Conservation (phyloP, 306 rosid species). For the Acacia confusa region DNA sequence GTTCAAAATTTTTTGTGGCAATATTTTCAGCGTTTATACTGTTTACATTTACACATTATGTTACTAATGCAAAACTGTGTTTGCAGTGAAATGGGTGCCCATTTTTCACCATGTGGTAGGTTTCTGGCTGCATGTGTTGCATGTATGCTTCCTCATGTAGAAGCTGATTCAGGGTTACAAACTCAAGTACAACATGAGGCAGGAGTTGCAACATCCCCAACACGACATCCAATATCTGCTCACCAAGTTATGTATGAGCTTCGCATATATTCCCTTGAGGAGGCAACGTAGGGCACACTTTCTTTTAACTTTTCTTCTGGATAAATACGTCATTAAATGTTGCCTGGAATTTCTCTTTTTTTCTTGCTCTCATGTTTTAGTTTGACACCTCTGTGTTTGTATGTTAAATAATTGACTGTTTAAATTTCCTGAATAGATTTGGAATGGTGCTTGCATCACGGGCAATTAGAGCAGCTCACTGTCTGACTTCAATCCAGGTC, state of each 20-base stretch:
- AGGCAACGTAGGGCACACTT: conserved; percentile 70
- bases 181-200: conserved; percentile 62
- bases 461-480: conserved; percentile 96
- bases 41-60: background rate
- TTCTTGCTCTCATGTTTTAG: background rate
- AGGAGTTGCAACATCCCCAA: conserved; percentile 85
- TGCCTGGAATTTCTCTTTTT: conserved; percentile 18
- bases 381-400: conserved; percentile 9
- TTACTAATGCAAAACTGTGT: conserved; percentile 26
- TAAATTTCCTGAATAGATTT: conserved; percentile 54
- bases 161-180: conserved; percentile 81
- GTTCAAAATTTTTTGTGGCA: background rate
- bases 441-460: conserved; percentile 87
- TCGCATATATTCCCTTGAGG: conserved; percentile 92
- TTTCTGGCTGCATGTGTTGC: conserved; percentile 99
- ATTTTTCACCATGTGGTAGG: conserved; percentile 98
- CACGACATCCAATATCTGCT: conserved; percentile 91
- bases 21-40: background rate
- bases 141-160: conserved; percentile 84
- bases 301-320: conserved; percentile 4
- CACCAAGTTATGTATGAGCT: conserved; percentile 94
- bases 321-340: conserved; percentile 15
- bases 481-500: conserved; percentile 97
- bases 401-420: background rate
- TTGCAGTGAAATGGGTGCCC: conserved; percentile 99